These are phyloP conservation scores for Rhytidhysteron rufulum DNA, from an alignment of 2,329 filamentous ascomycete species.

Conservation along the genomic window DNA sequence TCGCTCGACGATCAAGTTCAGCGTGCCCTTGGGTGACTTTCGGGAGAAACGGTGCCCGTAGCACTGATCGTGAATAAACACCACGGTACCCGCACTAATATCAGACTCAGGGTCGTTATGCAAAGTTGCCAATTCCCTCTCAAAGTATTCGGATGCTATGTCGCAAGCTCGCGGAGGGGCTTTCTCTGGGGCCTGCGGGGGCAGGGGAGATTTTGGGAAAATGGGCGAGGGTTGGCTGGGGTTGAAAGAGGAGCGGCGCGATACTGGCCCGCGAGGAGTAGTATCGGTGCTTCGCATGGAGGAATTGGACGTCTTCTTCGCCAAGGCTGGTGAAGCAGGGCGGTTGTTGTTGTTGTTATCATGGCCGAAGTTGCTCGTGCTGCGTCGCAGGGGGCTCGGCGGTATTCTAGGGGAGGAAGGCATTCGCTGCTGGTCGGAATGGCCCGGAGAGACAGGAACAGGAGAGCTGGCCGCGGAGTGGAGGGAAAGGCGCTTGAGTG, in stretches of 20 bases:
- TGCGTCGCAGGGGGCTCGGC: conserved; percentile 36
- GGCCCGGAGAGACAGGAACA: conserved; percentile 26
- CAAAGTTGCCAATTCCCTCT: conserved; percentile 59
- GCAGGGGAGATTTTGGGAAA: conserved; percentile 37
- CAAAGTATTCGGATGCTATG: conserved; percentile 66
- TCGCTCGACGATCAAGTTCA: conserved; percentile 84
- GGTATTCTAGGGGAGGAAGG: conserved; percentile 26
- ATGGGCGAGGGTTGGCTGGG: conserved; percentile 38
- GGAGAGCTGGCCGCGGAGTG: conserved; percentile 27
- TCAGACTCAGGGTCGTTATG: conserved; percentile 49
- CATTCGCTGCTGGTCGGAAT: conserved; percentile 15
- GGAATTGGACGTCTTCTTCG: conserved; percentile 40
- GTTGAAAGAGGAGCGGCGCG: conserved; percentile 43
- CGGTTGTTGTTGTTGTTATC: conserved; percentile 40
- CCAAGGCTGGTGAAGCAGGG: conserved; percentile 40
- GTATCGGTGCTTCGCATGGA: conserved; percentile 39
- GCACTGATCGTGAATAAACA: conserved; percentile 88
- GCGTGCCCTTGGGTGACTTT: conserved; percentile 65
- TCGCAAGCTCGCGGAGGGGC: conserved; percentile 49
- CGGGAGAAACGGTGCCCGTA: conserved; percentile 91
- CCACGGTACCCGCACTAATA: conserved; percentile 61
- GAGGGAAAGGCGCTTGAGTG: conserved; percentile 36
- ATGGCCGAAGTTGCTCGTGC: conserved; percentile 40
- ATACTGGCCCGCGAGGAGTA: conserved; percentile 30
- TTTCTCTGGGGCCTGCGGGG: conserved; percentile 33